A percentile compares a stretch with the other conserved stretches of the same genome.
These are phyloP conservation scores for Gentiana straminea DNA, from an alignment of 257 asterid genomes.

Conservation along the genomic window DNA sequence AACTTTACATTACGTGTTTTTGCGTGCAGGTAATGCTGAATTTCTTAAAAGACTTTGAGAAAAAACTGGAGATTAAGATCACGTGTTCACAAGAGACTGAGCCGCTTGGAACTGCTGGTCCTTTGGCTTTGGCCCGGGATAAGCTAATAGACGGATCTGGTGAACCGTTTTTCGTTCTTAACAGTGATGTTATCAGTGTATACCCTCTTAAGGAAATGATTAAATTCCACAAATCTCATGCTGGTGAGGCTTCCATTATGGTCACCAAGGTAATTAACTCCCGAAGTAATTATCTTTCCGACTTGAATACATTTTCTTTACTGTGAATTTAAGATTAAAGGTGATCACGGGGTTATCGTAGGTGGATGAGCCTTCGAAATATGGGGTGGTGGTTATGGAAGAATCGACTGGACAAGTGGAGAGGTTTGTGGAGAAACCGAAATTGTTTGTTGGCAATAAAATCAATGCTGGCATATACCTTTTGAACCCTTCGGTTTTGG, in stretches of 20 bases:
- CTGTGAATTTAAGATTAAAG: constrained; percentile 1
- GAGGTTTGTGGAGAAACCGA: constrained; percentile 92
- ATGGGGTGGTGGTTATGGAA: constrained; percentile 80
- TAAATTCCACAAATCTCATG: constrained; percentile 85
- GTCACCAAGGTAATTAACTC: constrained; percentile 50
- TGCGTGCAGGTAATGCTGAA: constrained; percentile 71
- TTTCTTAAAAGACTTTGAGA: constrained; percentile 85
- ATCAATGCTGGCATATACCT: constrained; percentile 88
- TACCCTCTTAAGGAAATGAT: constrained; percentile 86
- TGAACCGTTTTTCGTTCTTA: constrained; percentile 90
- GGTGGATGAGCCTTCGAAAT: constrained; percentile 95
- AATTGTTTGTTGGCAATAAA: constrained; percentile 78
- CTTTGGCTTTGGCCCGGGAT: constrained; percentile 96
- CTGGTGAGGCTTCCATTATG: constrained; percentile 95
- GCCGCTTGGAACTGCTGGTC: constrained; percentile 99
- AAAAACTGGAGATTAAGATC: constrained; percentile 86
- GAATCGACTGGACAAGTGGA: constrained; percentile 72
- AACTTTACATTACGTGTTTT: not conserved
- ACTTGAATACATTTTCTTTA: not conserved
- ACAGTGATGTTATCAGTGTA: constrained; percentile 92
- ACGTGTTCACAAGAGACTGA: constrained; percentile 96
- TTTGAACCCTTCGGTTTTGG: constrained; percentile 70
- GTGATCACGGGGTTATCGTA: constrained; percentile 31
- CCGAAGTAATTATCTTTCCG: not conserved
- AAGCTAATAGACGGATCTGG: constrained; percentile 74